Evolutionary conservation across 2,329 filamentous ascomycete genomes (phyloP), one percentile per base, ranked within the genome.

Genomic region (Cordyceps javanica): DNA sequence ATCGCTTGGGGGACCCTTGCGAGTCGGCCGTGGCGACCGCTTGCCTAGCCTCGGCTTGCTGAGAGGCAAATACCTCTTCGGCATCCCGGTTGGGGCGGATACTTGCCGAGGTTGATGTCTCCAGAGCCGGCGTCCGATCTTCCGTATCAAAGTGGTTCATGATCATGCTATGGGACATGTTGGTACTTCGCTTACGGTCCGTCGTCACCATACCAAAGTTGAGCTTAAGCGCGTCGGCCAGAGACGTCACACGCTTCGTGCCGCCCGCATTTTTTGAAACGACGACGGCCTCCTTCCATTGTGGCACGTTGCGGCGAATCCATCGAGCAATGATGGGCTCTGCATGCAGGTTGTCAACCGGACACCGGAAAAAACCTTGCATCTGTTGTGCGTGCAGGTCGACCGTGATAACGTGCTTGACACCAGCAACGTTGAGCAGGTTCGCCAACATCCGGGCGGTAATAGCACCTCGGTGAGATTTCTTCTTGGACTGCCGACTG

Each of bases 401-500:
- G 69, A 99, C 89, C 16, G 94, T 99, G 67, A 99, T 92, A 71
- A 99, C 90, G 77, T 99, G 94, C 75, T 96, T 91, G 63, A 99
- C 91, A 55, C 94, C 94, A 53, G 94, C 94, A 58, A 99, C 89
- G 60, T 89, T 84, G 64, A 99, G 85, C 51, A 97, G 83, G 72
- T 99, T 99, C 60, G 94, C 93, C 55, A 99, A 83, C 91, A 99
- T 96, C 64, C 93, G 87, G 57, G 94, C 94, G 9, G 94, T 97
- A 69, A 99, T 97, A 59, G 94, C 91, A 53, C 94, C 94, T 63
- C 94, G 85, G 70, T 97, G 93, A 58, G 91, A 91, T 77, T 99
- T 99, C 81, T 97, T 97, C 81, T 99, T 99, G 59, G 93, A 97
- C 74, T 99, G 94, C 61, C 94, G 90, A 65, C 91, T 97, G 78